A percentile compares a stretch with the other conserved stretches of the same genome.
Conservation (phyloP, 2,329 filamentous ascomycete species). For the Periconia macrospinosa region DNA sequence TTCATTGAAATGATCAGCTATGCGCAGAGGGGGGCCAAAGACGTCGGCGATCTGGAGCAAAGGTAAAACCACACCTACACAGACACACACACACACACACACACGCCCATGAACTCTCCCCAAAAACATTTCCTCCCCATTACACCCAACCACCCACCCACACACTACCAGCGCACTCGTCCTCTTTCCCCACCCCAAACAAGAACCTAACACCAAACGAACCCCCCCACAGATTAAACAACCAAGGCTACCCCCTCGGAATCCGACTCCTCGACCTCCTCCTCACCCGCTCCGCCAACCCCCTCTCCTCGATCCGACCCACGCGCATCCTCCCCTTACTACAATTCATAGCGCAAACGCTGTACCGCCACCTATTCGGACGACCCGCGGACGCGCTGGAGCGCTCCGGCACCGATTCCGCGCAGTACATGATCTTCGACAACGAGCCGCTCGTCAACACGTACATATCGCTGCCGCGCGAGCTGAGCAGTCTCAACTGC, state of each 20-base stretch:
- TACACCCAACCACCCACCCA: background rate
- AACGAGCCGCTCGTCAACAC: conserved; percentile 96
- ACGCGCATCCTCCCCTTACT: conserved; percentile 88
- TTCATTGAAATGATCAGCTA: conserved; percentile 97
- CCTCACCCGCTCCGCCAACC: conserved; percentile 65
- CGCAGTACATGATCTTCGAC: conserved; percentile 99
- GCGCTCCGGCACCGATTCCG: conserved; percentile 79
- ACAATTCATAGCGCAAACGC: conserved; percentile 89
- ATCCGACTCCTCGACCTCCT: conserved; percentile 94
- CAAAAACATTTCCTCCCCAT: too few species aligned
- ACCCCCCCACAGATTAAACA: conserved; percentile 69
- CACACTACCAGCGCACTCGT: too few species aligned
- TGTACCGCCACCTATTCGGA: conserved; percentile 91
- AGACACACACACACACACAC: too few species aligned
- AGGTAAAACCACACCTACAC: conserved; percentile 59
- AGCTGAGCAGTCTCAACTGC: conserved; percentile 96
- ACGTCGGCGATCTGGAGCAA: conserved; percentile 91
- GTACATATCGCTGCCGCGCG: conserved; percentile 88
- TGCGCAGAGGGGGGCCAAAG: conserved; percentile 85
- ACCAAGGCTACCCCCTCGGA: conserved; percentile 90
- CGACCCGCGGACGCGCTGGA: conserved; percentile 91
- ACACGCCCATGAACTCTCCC: too few species aligned
- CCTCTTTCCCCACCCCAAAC: too few species aligned
- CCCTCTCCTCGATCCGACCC: conserved; percentile 62
- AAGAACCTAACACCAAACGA: too few species aligned